A percentile compares a stretch with the other conserved stretches of the same genome.
Evolutionary conservation across 495 filamentous ascomycete genomes (phyloP).

Genomic region (Hypoxylon perforatum): DNA sequence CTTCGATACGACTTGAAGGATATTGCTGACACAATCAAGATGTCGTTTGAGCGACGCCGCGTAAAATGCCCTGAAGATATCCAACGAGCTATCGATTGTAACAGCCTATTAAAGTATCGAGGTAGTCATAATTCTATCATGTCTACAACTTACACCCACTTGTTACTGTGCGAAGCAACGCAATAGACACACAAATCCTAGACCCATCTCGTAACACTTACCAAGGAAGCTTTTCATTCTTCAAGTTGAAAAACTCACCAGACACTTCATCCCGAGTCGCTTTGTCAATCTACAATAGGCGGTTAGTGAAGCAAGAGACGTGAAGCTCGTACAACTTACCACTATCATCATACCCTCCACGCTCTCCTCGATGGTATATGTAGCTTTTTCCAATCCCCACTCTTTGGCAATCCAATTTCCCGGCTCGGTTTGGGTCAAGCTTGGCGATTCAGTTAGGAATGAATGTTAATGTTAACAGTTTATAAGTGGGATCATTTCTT

Average conservation of each 20-base stretch:
- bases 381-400: constrained; percentile 18
- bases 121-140: neutral
- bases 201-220: constrained; percentile 3
- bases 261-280: constrained; percentile 12
- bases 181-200: neutral
- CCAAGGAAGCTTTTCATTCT: constrained; percentile 6
- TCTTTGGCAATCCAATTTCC: constrained; percentile 17
- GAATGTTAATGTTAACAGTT: too few relatives aligned
- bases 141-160: neutral
- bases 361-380: constrained; percentile 15
- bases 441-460: constrained; percentile 8
- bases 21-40: neutral
- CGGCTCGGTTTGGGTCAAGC: constrained; percentile 7
- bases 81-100: neutral
- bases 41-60: too few relatives aligned
- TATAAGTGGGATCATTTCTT: constrained; percentile 1
- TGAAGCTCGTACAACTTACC: constrained; percentile 1
- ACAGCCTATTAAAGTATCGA: neutral
- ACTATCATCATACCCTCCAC: constrained; percentile 15
- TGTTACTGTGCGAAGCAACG: neutral
- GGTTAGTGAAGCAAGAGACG: neutral
- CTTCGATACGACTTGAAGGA: neutral
- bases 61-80: too few relatives aligned
- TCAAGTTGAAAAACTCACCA: constrained; percentile 12
- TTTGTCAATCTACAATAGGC: constrained; percentile 2